phyloP scores from a whole-genome alignment of 306 rosid genomes.

The Pyrus communis region DNA sequence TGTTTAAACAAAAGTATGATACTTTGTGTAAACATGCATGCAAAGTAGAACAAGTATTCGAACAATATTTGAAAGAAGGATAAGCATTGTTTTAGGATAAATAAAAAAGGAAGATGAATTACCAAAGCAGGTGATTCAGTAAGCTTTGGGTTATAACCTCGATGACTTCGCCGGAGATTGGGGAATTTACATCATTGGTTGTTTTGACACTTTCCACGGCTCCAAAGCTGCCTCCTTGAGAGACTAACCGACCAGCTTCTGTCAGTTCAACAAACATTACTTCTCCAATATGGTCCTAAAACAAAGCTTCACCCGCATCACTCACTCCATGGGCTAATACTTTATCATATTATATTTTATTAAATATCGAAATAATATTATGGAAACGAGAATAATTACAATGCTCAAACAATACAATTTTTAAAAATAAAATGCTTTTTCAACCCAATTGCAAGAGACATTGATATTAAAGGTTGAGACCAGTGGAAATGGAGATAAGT shows the following conservation, averaged over 20 bases:
- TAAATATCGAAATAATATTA: no score
- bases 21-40: not conserved
- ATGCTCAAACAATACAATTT: not conserved
- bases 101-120: constrained; percentile 7
- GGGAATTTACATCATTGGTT: constrained; percentile 85
- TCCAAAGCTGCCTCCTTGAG: constrained; percentile 55
- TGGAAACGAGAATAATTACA: no score
- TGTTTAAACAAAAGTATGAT: not conserved
- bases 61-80: not conserved
- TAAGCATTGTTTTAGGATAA: not conserved
- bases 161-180: constrained; percentile 83
- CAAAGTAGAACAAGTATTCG: not conserved
- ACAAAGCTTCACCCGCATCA: not conserved
- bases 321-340: not conserved
- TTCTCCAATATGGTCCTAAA: constrained; percentile 94
- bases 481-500: not conserved
- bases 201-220: constrained; percentile 97
- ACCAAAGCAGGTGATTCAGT: constrained; percentile 68
- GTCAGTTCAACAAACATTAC: constrained; percentile 93
- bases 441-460: not conserved
- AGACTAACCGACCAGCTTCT: constrained; percentile 43
- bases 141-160: constrained; percentile 64
- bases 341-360: no score
- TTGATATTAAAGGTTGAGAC: not conserved
- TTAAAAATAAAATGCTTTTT: no score